Evolutionary conservation across 495 filamentous ascomycete genomes (phyloP).

Genomic region (Pyronema domesticum): DNA sequence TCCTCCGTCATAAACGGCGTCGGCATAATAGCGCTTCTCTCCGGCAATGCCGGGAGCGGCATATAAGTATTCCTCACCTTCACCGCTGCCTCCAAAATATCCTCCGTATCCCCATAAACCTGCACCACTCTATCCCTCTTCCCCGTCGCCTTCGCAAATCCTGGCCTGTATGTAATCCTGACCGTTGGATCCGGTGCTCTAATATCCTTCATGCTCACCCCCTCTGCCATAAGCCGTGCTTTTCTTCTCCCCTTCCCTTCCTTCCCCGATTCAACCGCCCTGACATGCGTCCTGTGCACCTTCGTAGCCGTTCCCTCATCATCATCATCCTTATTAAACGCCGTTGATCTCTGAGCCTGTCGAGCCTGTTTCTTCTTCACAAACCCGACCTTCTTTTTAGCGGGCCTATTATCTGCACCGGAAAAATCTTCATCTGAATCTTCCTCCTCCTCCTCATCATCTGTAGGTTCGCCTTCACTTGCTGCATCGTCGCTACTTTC

Average conservation of each 20-base stretch:
- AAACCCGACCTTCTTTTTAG: neutral
- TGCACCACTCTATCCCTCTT: conserved; percentile 20
- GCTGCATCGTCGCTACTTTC: neutral
- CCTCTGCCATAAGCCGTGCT: conserved; percentile 2
- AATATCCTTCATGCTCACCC: neutral
- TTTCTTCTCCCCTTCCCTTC: neutral
- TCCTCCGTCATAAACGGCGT: conserved; percentile 15
- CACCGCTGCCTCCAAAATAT: conserved; percentile 13
- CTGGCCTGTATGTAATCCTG: conserved; percentile 21
- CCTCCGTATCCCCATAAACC: conserved; percentile 13
- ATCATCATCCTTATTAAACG: neutral
- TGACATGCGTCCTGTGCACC: neutral
- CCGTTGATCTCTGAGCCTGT: neutral
- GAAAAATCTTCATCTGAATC: neutral
- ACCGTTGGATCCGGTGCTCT: conserved; percentile 15
- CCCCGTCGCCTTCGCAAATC: conserved; percentile 19
- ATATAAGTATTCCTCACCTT: conserved; percentile 17
- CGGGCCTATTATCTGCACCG: neutral
- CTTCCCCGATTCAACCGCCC: neutral
- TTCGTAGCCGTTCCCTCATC: conserved; percentile 5
- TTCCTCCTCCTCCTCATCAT: neutral
- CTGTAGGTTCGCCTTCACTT: neutral
- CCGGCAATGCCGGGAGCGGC: conserved; percentile 16
- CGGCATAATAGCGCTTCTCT: conserved; percentile 6
- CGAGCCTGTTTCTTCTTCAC: neutral